A percentile compares a stretch with the other conserved stretches of the same genome.
Evolutionary conservation across 257 asterid genomes (phyloP).

Genomic region (Avicennia marina): DNA sequence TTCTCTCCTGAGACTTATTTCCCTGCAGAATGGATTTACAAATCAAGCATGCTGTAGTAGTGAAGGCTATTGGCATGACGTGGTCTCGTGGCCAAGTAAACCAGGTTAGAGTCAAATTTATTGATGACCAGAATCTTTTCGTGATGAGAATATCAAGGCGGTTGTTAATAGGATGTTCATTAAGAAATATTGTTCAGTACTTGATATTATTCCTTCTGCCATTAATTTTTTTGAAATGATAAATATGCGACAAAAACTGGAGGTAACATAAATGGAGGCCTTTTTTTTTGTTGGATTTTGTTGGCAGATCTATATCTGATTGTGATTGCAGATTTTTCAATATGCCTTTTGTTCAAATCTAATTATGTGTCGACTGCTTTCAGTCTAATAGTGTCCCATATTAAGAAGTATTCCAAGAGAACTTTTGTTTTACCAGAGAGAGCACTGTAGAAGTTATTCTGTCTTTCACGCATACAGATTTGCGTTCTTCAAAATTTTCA

Average conservation of each 20-base stretch:
- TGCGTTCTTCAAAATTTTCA: too few relatives aligned
- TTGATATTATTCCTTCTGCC: neutral
- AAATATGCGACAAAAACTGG: neutral
- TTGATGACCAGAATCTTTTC: slow-evolving; percentile 17
- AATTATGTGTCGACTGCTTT: neutral
- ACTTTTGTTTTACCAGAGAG: neutral
- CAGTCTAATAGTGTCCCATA: neutral
- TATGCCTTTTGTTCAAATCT: neutral
- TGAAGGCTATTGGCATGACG: slow-evolving; percentile 38
- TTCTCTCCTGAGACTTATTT: neutral
- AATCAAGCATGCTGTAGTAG: slow-evolving; percentile 29
- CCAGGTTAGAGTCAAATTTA: slow-evolving; percentile 32
- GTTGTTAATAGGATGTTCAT: slow-evolving; percentile 17
- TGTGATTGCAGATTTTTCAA: neutral
- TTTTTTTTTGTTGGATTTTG: neutral
- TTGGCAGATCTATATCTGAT: neutral
- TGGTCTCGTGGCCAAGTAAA: slow-evolving; percentile 32
- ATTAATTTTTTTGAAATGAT: neutral
- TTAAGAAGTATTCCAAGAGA: neutral
- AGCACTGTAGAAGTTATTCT: too few relatives aligned
- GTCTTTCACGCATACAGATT: too few relatives aligned
- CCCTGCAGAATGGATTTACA: slow-evolving; percentile 35
- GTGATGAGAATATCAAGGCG: slow-evolving; percentile 19
- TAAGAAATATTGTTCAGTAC: slow-evolving; percentile 1
- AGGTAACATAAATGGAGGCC: neutral